Percentiles rank a stretch among this genome's conserved stretches.
These are phyloP conservation scores for Thermomyces lanuginosus DNA, from an alignment of 2,329 filamentous ascomycete genomes.

Conservation along the genomic window DNA sequence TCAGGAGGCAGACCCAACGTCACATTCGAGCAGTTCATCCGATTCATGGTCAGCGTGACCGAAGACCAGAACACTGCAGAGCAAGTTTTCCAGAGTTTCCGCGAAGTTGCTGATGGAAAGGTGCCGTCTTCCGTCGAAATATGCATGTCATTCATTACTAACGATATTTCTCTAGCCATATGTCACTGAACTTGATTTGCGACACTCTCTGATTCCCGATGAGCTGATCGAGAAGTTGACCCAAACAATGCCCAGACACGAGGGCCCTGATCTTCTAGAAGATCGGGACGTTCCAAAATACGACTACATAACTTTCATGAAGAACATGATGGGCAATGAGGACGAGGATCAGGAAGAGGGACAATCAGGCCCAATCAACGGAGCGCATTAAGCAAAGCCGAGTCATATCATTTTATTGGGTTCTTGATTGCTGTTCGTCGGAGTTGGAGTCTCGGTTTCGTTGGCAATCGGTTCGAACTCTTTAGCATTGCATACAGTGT, in stretches of 20 bases:
- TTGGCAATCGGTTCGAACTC: conserved; percentile 2
- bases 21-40: conserved; percentile 96
- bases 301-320: conserved; percentile 96
- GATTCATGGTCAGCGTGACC: conserved; percentile 98
- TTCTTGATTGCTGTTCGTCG: conserved; percentile 2
- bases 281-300: conserved; percentile 76
- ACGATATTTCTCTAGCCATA: conserved; percentile 46
- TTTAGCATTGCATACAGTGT: conserved; percentile 3
- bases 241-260: conserved; percentile 69
- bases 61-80: conserved; percentile 98
- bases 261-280: conserved; percentile 68
- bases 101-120: conserved; percentile 94
- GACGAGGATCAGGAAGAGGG: conserved; percentile 11
- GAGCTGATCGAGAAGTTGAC: conserved; percentile 90
- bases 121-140: conserved; percentile 22
- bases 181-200: conserved; percentile 90
- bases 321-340: conserved; percentile 50
- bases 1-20: conserved; percentile 55
- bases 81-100: conserved; percentile 95
- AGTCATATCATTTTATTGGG: conserved; percentile 1
- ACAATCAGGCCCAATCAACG: conserved; percentile 1
- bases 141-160: conserved; percentile 2
- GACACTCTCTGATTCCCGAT: conserved; percentile 87
- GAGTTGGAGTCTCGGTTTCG: conserved; percentile 1
- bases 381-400: conserved; percentile 2